A percentile compares a stretch with the other conserved stretches of the same genome.
These are phyloP conservation scores for Coemansia furcata DNA, from an alignment of 192 early-diverging fungal species.

Conservation along the genomic window DNA sequence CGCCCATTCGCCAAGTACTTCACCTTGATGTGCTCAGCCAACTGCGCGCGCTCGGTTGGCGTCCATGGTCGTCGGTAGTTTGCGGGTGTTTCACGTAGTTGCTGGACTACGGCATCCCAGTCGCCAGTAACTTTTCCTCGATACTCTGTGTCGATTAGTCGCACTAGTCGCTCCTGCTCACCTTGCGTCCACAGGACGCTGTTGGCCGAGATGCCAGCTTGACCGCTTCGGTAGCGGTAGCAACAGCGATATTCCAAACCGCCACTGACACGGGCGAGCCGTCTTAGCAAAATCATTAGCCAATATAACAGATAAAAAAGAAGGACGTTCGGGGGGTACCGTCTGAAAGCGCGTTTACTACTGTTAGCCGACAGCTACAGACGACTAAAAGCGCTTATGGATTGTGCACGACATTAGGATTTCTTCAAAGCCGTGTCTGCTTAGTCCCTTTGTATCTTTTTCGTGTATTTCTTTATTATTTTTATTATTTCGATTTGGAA, in stretches of 20 bases:
- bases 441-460: not conserved
- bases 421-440: not conserved
- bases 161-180: constrained; percentile 3
- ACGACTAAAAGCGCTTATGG: not conserved
- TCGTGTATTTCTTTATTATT: not conserved
- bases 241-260: not conserved
- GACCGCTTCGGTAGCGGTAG: not conserved
- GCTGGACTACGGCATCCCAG: constrained; percentile 10
- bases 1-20: constrained; percentile 2
- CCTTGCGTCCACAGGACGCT: not conserved
- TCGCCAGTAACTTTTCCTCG: constrained; percentile 7
- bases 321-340: not conserved
- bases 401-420: not conserved
- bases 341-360: not conserved
- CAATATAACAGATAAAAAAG: not conserved
- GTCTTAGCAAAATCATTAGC: not conserved
- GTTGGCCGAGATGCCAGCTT: not conserved
- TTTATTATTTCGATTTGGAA: not conserved
- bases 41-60: not conserved
- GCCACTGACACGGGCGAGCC: not conserved
- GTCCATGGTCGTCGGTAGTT: constrained; percentile 5
- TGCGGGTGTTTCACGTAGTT: constrained; percentile 1
- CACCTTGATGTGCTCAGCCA: not conserved
- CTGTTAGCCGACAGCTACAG: not conserved
- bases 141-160: constrained; percentile 1